phyloP scores from a whole-genome alignment of 2,329 filamentous ascomycete species.

The Colletotrichum phormii region DNA sequence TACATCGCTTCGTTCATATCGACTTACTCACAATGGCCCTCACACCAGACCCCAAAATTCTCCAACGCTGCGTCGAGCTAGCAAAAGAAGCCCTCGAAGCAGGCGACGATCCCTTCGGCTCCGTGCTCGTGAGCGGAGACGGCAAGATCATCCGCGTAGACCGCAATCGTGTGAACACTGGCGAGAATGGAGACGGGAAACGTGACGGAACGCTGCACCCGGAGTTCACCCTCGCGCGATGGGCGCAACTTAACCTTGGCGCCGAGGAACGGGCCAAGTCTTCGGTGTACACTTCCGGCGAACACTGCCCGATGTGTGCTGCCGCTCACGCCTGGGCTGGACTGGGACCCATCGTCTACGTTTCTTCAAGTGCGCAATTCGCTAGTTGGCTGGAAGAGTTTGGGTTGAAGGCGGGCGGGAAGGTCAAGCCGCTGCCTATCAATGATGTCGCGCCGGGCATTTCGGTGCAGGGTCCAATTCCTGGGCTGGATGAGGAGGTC shows the following conservation, averaged over 20 bases:
- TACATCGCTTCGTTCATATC: too few relatives aligned
- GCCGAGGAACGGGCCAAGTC: conserved; percentile 52
- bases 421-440: conserved; percentile 44
- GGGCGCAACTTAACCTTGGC: conserved; percentile 49
- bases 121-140: conserved; percentile 46
- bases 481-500: conserved; percentile 44
- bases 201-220: conserved; percentile 49
- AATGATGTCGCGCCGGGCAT: conserved; percentile 45
- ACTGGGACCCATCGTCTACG: conserved; percentile 49
- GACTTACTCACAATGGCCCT: conserved; percentile 27
- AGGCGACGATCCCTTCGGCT: conserved; percentile 51
- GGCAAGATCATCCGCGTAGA: conserved; percentile 46
- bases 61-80: conserved; percentile 44
- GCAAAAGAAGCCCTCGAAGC: conserved; percentile 50
- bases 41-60: conserved; percentile 25
- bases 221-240: conserved; percentile 50
- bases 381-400: conserved; percentile 44
- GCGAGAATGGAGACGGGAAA: conserved; percentile 40
- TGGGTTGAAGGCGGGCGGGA: conserved; percentile 33
- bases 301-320: conserved; percentile 53
- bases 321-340: conserved; percentile 49
- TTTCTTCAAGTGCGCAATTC: conserved; percentile 45
- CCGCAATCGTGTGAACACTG: conserved; percentile 49
- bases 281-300: conserved; percentile 51
- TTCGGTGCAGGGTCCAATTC: conserved; percentile 44